Evolutionary conservation across 2,329 filamentous ascomycete species (phyloP).

Genomic region (Thielaviopsis musarum): DNA sequence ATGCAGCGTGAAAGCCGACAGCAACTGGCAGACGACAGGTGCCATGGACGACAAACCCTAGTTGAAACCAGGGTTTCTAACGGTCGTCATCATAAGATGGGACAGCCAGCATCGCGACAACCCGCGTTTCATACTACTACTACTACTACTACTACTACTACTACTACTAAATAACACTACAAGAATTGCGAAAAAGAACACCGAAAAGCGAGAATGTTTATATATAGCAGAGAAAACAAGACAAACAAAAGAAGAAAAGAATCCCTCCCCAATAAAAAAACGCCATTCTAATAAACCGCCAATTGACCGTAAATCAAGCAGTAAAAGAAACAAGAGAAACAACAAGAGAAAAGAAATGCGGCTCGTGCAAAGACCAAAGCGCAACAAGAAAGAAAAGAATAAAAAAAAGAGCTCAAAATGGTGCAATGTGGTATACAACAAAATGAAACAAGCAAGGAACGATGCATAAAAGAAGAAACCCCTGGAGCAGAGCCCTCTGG

Average conservation of each 20-base stretch:
- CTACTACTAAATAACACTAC: too few relatives aligned
- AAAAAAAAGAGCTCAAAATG: background rate
- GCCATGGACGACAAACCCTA: background rate
- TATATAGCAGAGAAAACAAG: background rate
- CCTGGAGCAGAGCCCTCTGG: conserved; percentile 8
- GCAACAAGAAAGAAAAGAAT: background rate
- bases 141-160: too few relatives aligned
- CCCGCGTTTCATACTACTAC: too few relatives aligned
- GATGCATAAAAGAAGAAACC: background rate
- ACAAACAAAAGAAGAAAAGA: background rate
- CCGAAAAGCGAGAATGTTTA: background rate
- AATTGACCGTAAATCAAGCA: background rate
- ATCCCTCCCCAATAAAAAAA: background rate
- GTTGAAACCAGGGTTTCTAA: background rate
- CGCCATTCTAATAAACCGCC: background rate
- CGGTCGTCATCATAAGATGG: too few relatives aligned
- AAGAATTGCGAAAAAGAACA: background rate
- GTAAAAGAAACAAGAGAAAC: background rate
- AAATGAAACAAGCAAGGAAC: background rate
- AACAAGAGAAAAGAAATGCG: background rate
- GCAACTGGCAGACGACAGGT: too few relatives aligned
- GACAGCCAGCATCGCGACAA: too few relatives aligned
- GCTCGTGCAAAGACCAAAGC: background rate
- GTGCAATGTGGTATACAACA: background rate
- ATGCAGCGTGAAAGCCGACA: background rate